Evolutionary conservation across 2,329 filamentous ascomycete species (phyloP).

Genomic region (Helicocarpus griseus): DNA sequence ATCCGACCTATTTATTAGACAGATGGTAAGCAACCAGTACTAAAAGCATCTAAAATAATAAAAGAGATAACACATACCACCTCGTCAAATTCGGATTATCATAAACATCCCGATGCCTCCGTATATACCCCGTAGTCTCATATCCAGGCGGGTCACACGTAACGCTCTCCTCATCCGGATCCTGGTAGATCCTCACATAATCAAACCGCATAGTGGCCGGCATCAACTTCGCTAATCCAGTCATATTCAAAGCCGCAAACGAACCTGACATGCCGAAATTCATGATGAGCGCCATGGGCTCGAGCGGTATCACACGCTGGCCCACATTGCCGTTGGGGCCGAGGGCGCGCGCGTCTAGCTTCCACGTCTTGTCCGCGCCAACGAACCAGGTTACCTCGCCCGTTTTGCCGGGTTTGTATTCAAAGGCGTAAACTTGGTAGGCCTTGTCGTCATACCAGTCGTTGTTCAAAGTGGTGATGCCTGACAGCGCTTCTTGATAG

Average conservation of each 20-base stretch:
- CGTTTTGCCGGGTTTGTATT: slow-evolving; percentile 50
- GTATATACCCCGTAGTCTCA: slow-evolving; percentile 59
- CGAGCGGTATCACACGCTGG: slow-evolving; percentile 53
- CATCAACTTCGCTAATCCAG: slow-evolving; percentile 44
- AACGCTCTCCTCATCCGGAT: slow-evolving; percentile 46
- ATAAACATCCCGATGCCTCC: slow-evolving; percentile 51
- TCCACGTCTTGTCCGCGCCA: slow-evolving; percentile 56
- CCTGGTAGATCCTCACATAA: slow-evolving; percentile 62
- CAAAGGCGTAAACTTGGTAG: slow-evolving; percentile 55
- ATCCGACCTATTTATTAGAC: slow-evolving; percentile 26
- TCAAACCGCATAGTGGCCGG: slow-evolving; percentile 59
- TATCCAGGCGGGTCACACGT: slow-evolving; percentile 61
- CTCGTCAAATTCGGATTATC: slow-evolving; percentile 53
- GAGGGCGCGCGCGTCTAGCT: slow-evolving; percentile 48
- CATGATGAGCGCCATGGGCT: slow-evolving; percentile 58
- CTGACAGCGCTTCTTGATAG: slow-evolving; percentile 56
- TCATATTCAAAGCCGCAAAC: slow-evolving; percentile 54
- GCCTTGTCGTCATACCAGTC: slow-evolving; percentile 56
- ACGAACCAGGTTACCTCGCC: slow-evolving; percentile 62
- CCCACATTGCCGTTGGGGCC: slow-evolving; percentile 62
- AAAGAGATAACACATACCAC: slow-evolving; percentile 39
- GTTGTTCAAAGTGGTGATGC: slow-evolving; percentile 52
- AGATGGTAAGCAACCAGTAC: slow-evolving; percentile 5
- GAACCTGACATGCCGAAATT: slow-evolving; percentile 62
- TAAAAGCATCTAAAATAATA: not conserved